Evolutionary conservation across 768 basidiomycete genomes (phyloP).

Genomic region (Psilocybe sp.): DNA sequence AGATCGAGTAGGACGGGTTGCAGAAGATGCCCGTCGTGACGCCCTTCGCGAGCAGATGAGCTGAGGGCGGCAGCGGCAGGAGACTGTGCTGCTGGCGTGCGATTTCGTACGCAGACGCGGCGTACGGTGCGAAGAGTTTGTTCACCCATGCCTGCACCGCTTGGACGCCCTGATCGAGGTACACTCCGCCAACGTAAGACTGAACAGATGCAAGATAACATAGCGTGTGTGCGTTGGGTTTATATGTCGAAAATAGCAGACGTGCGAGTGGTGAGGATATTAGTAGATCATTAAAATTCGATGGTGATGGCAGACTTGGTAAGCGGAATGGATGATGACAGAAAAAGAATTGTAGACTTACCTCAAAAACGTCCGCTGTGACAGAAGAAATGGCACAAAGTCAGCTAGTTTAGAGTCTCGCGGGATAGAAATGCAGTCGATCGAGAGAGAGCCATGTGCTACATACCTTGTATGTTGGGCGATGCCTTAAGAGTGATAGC

Average conservation of each 20-base stretch:
- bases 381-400: background rate
- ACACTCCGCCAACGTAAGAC: constrained; percentile 82
- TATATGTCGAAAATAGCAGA: too few relatives aligned
- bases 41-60: constrained; percentile 2
- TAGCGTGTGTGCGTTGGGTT: too few relatives aligned
- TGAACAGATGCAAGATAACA: constrained; percentile 19
- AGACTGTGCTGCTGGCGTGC: constrained; percentile 70
- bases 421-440: constrained; percentile 2
- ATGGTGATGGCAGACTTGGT: background rate
- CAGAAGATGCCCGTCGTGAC: constrained; percentile 2
- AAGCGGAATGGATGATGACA: background rate
- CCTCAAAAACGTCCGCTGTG: constrained; percentile 79
- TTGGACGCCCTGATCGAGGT: constrained; percentile 63
- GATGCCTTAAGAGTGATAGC: constrained; percentile 70
- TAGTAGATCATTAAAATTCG: too few relatives aligned
- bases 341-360: constrained; percentile 24
- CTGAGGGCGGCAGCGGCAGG: constrained; percentile 37
- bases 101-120: constrained; percentile 55
- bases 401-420: constrained; percentile 2
- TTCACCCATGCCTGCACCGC: constrained; percentile 58
- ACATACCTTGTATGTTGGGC: constrained; percentile 66
- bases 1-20: constrained; percentile 15
- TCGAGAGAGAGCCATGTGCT: background rate
- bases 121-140: constrained; percentile 62
- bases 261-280: too few relatives aligned